A percentile compares a stretch with the other conserved stretches of the same genome.
Evolutionary conservation across 768 basidiomycete species (phyloP).

Genomic region (Hortiboletus campestris): DNA sequence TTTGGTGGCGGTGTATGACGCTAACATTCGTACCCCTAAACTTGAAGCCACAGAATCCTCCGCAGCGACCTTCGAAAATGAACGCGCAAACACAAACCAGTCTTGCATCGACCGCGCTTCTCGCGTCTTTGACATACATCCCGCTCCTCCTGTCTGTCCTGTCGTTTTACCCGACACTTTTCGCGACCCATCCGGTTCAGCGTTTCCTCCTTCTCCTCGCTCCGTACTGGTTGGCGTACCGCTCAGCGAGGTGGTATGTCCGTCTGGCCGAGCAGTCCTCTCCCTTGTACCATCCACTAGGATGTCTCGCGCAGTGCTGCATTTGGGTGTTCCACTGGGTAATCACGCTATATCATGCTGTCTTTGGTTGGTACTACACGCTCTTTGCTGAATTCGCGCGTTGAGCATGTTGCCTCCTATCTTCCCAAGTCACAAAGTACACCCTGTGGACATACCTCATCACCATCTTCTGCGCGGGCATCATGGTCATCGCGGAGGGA

Average conservation of each 20-base stretch:
- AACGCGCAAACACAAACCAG: not conserved
- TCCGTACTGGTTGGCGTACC: constrained; percentile 21
- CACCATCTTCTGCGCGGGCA: constrained; percentile 19
- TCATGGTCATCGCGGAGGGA: constrained; percentile 15
- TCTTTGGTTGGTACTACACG: constrained; percentile 13
- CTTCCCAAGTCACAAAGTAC: constrained; percentile 12
- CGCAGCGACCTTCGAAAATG: constrained; percentile 1
- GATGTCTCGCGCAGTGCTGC: constrained; percentile 25
- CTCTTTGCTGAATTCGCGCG: not conserved
- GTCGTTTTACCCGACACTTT: constrained; percentile 9
- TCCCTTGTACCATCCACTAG: constrained; percentile 22
- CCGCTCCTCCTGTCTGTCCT: constrained; percentile 20
- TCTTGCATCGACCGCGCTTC: constrained; percentile 5
- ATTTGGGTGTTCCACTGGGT: constrained; percentile 27
- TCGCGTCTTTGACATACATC: constrained; percentile 9
- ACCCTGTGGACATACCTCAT: constrained; percentile 13
- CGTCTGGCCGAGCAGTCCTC: constrained; percentile 21
- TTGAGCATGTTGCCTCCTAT: not conserved
- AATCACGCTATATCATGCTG: constrained; percentile 16
- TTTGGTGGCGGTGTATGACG: constrained; percentile 6
- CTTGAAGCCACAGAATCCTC: not conserved
- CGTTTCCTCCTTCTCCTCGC: constrained; percentile 23
- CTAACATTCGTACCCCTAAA: constrained; percentile 1
- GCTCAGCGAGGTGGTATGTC: constrained; percentile 21
- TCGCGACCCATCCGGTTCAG: constrained; percentile 6